Base-by-base conservation (phyloP, 306 rosid species). In the Cercis canadensis region DNA sequence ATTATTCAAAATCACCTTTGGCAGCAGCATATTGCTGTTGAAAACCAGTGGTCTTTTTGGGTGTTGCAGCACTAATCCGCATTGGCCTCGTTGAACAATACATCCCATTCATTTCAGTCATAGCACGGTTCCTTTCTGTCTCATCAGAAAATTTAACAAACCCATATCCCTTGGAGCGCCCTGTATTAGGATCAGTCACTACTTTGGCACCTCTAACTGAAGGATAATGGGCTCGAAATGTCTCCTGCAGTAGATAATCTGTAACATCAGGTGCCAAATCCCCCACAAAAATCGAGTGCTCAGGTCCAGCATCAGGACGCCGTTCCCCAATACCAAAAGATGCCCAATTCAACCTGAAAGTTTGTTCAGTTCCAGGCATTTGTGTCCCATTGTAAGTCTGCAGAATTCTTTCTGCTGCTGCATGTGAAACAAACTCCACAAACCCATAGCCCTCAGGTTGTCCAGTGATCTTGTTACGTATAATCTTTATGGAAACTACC, bases 231-330 rank as follows among this genome's bases (percentile, higher is more conserved):
- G 75, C 66, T 57, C 87, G 80, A 60, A 92, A 92, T 37, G 96
- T 89, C 75, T 92, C 98, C 81, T 89, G 95, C 69, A 92, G 84
- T 49, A 86, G 81, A 58, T 75, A 92, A 77, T 92, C 98, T 4
- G 98, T 92, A 61, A 92, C 98, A 63, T 92, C 98, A 46, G 95
- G 96, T 5, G 98, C 96, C 39, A 92, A 84, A 75, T 92, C 96
- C 51, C 98, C 96, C 9, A 92, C 95, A 64, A 92, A 92, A 65
- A 92, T 89, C 29, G 98, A 87, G 75, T 92, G 98, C 65, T 92
- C 98, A 37, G 95, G 98, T 11, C 87, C 94, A 15, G 95, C 73
- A 29, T 89, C 96, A 4, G 95, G 89, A 3, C 96, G 87, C 18
- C 91, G 83, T 67, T 90, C 98, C 34, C 98, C 98, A 63, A 90